Conservation (phyloP, 768 basidiomycete genomes). For the Suillus alpinus region DNA sequence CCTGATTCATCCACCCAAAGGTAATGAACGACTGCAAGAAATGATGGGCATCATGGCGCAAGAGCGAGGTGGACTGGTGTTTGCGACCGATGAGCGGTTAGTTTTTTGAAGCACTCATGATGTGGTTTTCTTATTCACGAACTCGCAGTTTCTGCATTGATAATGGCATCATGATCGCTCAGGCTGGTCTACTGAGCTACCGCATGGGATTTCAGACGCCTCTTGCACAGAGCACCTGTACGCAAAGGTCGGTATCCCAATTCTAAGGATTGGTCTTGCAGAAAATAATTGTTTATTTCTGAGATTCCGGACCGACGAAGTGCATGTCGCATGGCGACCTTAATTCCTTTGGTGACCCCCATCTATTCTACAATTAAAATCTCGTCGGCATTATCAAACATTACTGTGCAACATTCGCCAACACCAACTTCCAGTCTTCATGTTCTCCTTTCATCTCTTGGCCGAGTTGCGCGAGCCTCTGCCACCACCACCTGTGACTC, state of each 20-base stretch:
- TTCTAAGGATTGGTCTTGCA: constrained; percentile 5
- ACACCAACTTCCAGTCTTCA: constrained; percentile 49
- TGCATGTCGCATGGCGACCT: constrained; percentile 82
- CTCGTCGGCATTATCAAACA: neutral
- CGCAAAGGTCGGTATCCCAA: constrained; percentile 67
- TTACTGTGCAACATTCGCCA: constrained; percentile 42
- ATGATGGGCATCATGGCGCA: constrained; percentile 99
- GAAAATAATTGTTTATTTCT: neutral
- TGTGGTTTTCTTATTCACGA: neutral
- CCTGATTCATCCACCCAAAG: constrained; percentile 36
- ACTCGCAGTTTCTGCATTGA: constrained; percentile 93
- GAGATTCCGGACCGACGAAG: constrained; percentile 94
- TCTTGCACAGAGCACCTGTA: constrained; percentile 79
- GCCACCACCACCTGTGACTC: constrained; percentile 81
- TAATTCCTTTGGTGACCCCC: neutral
- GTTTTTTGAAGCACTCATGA: constrained; percentile 15
- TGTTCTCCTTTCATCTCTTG: constrained; percentile 45
- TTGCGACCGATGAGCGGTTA: constrained; percentile 94
- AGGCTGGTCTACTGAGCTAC: constrained; percentile 89
- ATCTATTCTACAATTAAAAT: neutral
- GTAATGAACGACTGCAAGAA: constrained; percentile 89
- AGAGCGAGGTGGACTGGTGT: constrained; percentile 85
- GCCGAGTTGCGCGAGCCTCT: constrained; percentile 45
- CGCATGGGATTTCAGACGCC: constrained; percentile 87
- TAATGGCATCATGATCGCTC: constrained; percentile 99